Percentiles rank a stretch among this genome's conserved stretches.
Conservation (phyloP, 139 green algal genomes). For the Mesostigma viride region DNA sequence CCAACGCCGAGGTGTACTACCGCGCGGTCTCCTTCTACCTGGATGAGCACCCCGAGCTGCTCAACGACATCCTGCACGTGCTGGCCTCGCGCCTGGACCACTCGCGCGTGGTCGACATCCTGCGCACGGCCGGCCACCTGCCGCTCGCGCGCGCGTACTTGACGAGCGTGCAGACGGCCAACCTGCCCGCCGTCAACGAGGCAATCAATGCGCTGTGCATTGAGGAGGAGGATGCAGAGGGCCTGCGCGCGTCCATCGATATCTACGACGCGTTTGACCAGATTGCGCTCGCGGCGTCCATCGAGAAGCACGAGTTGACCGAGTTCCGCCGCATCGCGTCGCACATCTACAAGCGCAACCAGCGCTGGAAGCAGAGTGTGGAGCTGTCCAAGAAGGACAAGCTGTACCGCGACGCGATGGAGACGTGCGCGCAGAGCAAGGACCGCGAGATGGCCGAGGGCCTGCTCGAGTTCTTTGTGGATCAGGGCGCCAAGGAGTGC, state of each 20-base stretch:
- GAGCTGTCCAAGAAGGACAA: slow-evolving; percentile 42
- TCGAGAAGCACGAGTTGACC: slow-evolving; percentile 92
- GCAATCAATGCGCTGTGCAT: slow-evolving; percentile 89
- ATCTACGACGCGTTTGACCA: slow-evolving; percentile 97
- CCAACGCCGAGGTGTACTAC: slow-evolving; percentile 84
- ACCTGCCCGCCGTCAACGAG: slow-evolving; percentile 81
- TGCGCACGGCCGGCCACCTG: slow-evolving; percentile 70
- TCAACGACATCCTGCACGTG: slow-evolving; percentile 88
- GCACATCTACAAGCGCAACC: slow-evolving; percentile 84
- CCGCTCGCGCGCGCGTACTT: slow-evolving; percentile 95
- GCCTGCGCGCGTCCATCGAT: slow-evolving; percentile 66
- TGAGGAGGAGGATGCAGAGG: slow-evolving; percentile 90
- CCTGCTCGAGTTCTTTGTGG: slow-evolving; percentile 76
- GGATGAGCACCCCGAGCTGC: slow-evolving; percentile 86
- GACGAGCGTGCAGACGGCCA: slow-evolving; percentile 76
- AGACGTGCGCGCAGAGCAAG: slow-evolving; percentile 61
- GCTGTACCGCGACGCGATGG: slow-evolving; percentile 85
- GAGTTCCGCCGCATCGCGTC: slow-evolving; percentile 87
- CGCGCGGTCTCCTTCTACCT: slow-evolving; percentile 90
- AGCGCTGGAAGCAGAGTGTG: slow-evolving; percentile 34
- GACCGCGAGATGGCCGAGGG: slow-evolving; percentile 69
- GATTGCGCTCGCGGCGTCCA: slow-evolving; percentile 43
- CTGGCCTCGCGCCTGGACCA: slow-evolving; percentile 86
- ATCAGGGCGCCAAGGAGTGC: slow-evolving; percentile 70
- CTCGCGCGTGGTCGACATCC: slow-evolving; percentile 77